A percentile compares a stretch with the other conserved stretches of the same genome.
These are phyloP conservation scores for Aspergillus novofumigatus DNA, from an alignment of 2,329 filamentous ascomycete species.

Conservation along the genomic window DNA sequence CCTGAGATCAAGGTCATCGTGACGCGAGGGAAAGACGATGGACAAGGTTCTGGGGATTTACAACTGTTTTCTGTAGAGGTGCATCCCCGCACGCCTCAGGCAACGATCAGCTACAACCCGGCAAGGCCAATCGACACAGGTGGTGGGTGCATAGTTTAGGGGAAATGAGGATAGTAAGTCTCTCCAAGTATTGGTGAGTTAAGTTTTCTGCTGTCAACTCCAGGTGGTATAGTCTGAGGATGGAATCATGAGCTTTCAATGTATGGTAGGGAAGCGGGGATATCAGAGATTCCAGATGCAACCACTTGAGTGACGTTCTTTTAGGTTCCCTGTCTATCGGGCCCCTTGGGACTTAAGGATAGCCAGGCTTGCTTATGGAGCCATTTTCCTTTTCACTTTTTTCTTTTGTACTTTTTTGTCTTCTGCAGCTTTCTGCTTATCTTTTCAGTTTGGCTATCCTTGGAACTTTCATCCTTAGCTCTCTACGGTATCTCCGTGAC, in stretches of 20 bases:
- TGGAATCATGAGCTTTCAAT: not conserved
- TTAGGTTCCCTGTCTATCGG: not conserved
- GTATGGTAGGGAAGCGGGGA: not conserved
- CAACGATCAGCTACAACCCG: not conserved
- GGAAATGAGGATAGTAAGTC: not conserved
- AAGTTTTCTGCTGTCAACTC: not conserved
- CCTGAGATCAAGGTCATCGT: not conserved
- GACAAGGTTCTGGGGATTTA: not conserved
- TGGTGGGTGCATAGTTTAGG: not conserved
- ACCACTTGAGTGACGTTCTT: not conserved
- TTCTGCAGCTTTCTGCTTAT: not conserved
- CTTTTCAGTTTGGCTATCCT: not conserved
- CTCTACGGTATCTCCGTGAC: not conserved
- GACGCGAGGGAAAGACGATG: not conserved
- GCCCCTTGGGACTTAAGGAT: not conserved
- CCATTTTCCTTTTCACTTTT: too few species aligned
- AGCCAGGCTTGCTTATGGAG: not conserved
- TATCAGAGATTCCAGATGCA: not conserved
- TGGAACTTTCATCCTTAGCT: not conserved
- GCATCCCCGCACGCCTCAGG: not conserved
- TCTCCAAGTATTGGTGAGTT: not conserved
- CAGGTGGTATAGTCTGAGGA: not conserved
- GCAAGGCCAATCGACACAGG: not conserved
- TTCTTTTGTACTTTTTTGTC: not conserved
- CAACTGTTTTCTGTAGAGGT: not conserved